Conservation (phyloP, 176 grass and related monocot species). For the Cenchrus fungigraminus region DNA sequence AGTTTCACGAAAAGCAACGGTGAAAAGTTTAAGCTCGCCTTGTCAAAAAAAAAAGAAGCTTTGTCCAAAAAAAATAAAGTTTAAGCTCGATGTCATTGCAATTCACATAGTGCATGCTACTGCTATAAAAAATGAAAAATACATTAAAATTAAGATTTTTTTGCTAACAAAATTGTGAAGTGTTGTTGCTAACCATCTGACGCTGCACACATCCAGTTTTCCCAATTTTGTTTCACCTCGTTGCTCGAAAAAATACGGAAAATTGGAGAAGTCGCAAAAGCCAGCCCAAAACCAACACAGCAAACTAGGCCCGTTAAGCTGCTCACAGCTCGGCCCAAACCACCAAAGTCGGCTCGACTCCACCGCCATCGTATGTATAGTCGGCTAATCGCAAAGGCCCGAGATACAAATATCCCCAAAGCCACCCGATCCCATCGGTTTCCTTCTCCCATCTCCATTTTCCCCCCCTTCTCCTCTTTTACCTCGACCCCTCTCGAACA, state of each 20-base stretch:
- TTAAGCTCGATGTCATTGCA: neutral
- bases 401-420: conserved; percentile 24
- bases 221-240: neutral
- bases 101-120: neutral
- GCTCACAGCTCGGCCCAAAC: neutral
- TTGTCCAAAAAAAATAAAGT: neutral
- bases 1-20: neutral
- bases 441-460: neutral
- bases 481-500: conserved; percentile 29
- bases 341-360: conserved; percentile 23
- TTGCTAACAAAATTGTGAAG: neutral
- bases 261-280: neutral
- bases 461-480: neutral
- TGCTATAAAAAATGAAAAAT: neutral
- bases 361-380: conserved; percentile 20
- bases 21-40: neutral
- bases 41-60: no score
- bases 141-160: neutral
- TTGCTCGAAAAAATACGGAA: neutral
- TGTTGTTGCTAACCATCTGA: neutral
- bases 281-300: neutral
- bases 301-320: neutral
- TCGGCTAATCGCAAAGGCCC: neutral
- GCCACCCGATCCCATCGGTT: neutral
- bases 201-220: neutral